Evolutionary conservation across 345 rosid species (phyloP).

Genomic region (Carallia pectinifolia): DNA sequence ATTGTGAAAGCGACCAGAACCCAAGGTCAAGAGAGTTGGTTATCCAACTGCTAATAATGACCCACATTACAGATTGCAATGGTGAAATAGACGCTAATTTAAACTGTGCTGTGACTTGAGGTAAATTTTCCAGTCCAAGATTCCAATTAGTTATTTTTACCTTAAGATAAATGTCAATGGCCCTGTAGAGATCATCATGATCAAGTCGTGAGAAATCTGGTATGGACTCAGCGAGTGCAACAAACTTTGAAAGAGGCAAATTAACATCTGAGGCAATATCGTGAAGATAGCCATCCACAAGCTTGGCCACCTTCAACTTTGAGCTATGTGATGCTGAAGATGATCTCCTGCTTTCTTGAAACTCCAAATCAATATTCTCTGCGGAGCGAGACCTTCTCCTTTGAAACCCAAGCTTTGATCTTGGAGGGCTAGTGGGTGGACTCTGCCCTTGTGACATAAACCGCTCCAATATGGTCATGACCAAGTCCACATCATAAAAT

Average conservation of each 20-base stretch:
- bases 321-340: slow-evolving; percentile 96
- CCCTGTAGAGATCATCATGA: slow-evolving; percentile 92
- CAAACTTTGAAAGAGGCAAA: slow-evolving; percentile 78
- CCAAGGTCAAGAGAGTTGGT: slow-evolving; percentile 56
- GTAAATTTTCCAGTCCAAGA: slow-evolving; percentile 8
- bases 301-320: slow-evolving; percentile 92
- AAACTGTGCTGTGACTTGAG: slow-evolving; percentile 1
- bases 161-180: slow-evolving; percentile 97
- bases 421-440: slow-evolving; percentile 89
- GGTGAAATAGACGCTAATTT: slow-evolving; percentile 23
- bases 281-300: slow-evolving; percentile 83
- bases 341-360: slow-evolving; percentile 88
- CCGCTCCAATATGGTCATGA: slow-evolving; percentile 73
- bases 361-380: slow-evolving; percentile 75
- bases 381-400: slow-evolving; percentile 94
- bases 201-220: slow-evolving; percentile 84
- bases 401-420: slow-evolving; percentile 67
- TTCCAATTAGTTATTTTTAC: slow-evolving; percentile 35
- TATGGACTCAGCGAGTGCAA: slow-evolving; percentile 65
- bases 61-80: slow-evolving; percentile 32
- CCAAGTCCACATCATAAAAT: slow-evolving; percentile 75
- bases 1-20: slow-evolving; percentile 14
- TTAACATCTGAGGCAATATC: slow-evolving; percentile 74
- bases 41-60: slow-evolving; percentile 36
- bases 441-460: slow-evolving; percentile 90